Conservation (phyloP, 2,329 filamentous ascomycete species). For the Exophiala sideris region DNA sequence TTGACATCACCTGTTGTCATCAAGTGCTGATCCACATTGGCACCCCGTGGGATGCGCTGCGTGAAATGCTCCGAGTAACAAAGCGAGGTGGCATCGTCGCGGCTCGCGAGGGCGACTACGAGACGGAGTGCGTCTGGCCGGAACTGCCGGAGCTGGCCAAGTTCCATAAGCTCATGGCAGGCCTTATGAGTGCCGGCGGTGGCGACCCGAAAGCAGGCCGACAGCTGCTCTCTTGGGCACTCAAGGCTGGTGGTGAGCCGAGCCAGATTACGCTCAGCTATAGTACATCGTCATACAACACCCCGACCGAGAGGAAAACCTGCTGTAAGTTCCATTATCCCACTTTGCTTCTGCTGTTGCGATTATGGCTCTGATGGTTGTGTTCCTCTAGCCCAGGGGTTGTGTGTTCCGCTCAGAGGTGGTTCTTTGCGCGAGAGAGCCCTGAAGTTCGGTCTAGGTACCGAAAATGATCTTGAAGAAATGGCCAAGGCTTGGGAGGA, state of each 20-base stretch:
- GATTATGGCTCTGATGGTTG: constrained; percentile 2
- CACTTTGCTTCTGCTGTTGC: constrained; percentile 26
- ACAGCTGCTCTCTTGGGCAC: constrained; percentile 34
- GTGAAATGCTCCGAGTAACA: constrained; percentile 35
- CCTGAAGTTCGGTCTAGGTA: constrained; percentile 11
- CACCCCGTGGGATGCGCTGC: constrained; percentile 20
- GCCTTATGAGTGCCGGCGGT: constrained; percentile 24
- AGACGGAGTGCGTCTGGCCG: constrained; percentile 35
- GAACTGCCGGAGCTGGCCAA: constrained; percentile 33
- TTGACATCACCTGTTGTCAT: constrained; percentile 45
- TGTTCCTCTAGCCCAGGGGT: constrained; percentile 9
- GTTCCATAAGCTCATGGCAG: constrained; percentile 28
- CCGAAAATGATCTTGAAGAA: constrained; percentile 36
- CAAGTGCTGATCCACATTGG: constrained; percentile 46
- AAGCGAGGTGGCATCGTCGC: constrained; percentile 44
- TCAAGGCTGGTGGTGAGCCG: constrained; percentile 33
- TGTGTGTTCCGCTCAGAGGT: constrained; percentile 11
- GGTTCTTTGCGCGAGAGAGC: constrained; percentile 32
- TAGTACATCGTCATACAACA: constrained; percentile 32
- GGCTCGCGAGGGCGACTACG: constrained; percentile 30
- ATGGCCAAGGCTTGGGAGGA: constrained; percentile 31
- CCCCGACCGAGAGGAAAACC: constrained; percentile 30
- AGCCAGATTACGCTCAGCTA: constrained; percentile 33
- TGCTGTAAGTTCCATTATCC: constrained; percentile 30
- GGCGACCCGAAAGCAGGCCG: constrained; percentile 26